Evolutionary conservation across 202 grass and related monocot genomes (phyloP).

Genomic region (Digitaria exilis): DNA sequence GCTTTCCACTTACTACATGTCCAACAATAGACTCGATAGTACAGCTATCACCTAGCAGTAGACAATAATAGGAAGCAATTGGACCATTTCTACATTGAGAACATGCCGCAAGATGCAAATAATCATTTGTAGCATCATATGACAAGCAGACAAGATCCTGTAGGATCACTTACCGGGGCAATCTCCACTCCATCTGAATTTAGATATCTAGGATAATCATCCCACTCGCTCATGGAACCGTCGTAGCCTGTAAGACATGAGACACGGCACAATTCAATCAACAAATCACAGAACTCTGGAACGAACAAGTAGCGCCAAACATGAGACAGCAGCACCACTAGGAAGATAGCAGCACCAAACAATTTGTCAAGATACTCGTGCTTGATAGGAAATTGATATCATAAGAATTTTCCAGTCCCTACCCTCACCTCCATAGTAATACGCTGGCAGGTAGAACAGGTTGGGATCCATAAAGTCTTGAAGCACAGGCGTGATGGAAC

Average conservation of each 20-base stretch:
- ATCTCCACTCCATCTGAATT: constrained; percentile 76
- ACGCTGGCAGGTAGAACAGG: constrained; percentile 60
- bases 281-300: neutral
- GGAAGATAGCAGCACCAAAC: neutral
- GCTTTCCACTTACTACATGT: constrained; percentile 45
- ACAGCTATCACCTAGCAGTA: constrained; percentile 14
- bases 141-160: constrained; percentile 12
- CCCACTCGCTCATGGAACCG: constrained; percentile 61
- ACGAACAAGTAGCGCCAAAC: neutral
- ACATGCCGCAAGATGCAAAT: constrained; percentile 23
- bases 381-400: neutral
- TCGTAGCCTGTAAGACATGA: constrained; percentile 56
- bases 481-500: constrained; percentile 62
- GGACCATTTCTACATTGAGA: constrained; percentile 31
- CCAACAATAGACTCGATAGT: constrained; percentile 38
- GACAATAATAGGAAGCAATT: constrained; percentile 50
- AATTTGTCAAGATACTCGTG: neutral
- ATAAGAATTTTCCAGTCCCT: neutral
- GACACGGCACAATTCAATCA: constrained; percentile 18
- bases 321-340: neutral
- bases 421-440: constrained; percentile 64
- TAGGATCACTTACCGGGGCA: constrained; percentile 50
- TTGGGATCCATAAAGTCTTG: constrained; percentile 63
- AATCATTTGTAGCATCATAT: constrained; percentile 11
- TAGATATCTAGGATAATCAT: constrained; percentile 74